A percentile compares a stretch with the other conserved stretches of the same genome.
Conservation (phyloP, 441 rosid genomes). For the Omphalea diandra region DNA sequence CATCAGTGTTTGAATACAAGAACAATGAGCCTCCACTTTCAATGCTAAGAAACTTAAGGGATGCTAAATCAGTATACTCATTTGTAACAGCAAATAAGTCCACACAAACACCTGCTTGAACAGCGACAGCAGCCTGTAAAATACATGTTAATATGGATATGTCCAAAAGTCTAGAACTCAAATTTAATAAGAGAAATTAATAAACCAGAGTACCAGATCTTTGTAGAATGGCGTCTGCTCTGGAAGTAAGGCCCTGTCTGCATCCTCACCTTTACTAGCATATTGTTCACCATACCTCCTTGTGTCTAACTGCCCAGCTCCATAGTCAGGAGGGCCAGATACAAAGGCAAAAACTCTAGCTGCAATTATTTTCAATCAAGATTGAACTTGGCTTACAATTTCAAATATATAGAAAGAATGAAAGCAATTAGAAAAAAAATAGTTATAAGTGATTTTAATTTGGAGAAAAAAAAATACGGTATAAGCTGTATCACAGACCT, state of each 20-base stretch:
- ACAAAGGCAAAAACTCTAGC: constrained; percentile 94
- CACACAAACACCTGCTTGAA: constrained; percentile 96
- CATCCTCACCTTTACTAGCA: constrained; percentile 98
- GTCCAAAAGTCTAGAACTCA: constrained; percentile 23
- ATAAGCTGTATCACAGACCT: constrained; percentile 48
- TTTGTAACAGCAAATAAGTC: constrained; percentile 95
- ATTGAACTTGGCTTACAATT: constrained; percentile 10
- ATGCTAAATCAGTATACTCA: constrained; percentile 97
- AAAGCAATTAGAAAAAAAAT: background rate
- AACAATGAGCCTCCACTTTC: constrained; percentile 96
- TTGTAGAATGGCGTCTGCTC: constrained; percentile 97
- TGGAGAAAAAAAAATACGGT: constrained; percentile 16
- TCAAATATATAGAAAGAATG: constrained; percentile 3
- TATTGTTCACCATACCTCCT: constrained; percentile 98
- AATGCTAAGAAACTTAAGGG: constrained; percentile 94
- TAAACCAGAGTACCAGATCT: constrained; percentile 65
- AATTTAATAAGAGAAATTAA: constrained; percentile 15
- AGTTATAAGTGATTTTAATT: background rate
- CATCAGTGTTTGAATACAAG: constrained; percentile 87
- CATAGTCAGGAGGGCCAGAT: constrained; percentile 99
- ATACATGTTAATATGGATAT: constrained; percentile 42
- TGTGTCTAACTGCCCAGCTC: constrained; percentile 96
- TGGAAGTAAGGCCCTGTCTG: constrained; percentile 96
- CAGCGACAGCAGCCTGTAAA: constrained; percentile 93
- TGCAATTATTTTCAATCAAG: constrained; percentile 42